These are phyloP conservation scores for Myriosclerotinia curreyana DNA, from an alignment of 2,329 filamentous ascomycete species.

Conservation along the genomic window DNA sequence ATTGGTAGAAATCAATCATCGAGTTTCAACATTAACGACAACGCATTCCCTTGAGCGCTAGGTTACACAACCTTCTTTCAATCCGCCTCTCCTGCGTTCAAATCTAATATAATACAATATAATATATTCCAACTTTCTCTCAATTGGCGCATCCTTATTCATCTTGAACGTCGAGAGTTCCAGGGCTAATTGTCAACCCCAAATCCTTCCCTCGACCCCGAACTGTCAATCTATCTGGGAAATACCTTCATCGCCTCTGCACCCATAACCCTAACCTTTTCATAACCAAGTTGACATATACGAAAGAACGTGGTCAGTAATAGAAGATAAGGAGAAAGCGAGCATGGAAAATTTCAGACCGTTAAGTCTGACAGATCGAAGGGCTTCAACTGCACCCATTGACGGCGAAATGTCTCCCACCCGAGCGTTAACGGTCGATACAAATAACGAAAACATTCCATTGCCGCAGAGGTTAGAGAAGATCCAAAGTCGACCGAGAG, in stretches of 20 bases:
- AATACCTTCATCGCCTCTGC: conserved; percentile 2
- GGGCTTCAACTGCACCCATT: conserved; percentile 56
- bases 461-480: conserved; percentile 51
- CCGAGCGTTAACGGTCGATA: conserved; percentile 48
- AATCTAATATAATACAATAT: too few species aligned
- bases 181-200: background rate
- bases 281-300: background rate
- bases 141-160: conserved; percentile 9
- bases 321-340: background rate
- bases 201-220: conserved; percentile 16
- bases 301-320: too few species aligned
- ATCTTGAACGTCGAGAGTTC: conserved; percentile 9
- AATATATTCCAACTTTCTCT: background rate
- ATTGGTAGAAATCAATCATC: background rate
- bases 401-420: conserved; percentile 43
- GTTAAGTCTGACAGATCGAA: conserved; percentile 59
- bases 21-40: conserved; percentile 18
- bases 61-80: conserved; percentile 19
- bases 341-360: conserved; percentile 44
- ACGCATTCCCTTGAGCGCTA: conserved; percentile 16
- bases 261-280: background rate
- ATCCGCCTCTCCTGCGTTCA: background rate
- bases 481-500: conserved; percentile 52
- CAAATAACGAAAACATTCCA: conserved; percentile 41
- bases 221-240: background rate